Evolutionary conservation across 352 stramenopile genomes (phyloP).

Genomic region (Pythium aphanidermatum): DNA sequence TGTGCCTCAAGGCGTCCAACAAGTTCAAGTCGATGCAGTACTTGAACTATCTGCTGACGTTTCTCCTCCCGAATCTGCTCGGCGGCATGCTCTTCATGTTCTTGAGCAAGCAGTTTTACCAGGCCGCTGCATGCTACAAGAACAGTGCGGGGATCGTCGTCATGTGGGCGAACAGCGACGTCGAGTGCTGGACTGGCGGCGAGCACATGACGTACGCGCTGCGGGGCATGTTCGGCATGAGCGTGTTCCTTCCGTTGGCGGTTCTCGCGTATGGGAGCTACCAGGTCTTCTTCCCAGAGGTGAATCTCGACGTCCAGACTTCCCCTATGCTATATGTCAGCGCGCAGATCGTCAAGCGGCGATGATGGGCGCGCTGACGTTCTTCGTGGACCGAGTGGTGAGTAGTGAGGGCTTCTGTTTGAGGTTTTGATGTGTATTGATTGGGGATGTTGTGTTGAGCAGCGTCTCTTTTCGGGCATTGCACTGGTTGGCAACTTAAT

Average conservation of each 20-base stretch:
- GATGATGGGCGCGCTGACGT: slow-evolving; percentile 31
- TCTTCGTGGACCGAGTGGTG: slow-evolving; percentile 31
- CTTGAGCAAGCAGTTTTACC: slow-evolving; percentile 31
- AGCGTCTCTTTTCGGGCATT: slow-evolving; percentile 25
- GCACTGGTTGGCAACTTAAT: slow-evolving; percentile 25
- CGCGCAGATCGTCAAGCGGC: slow-evolving; percentile 31
- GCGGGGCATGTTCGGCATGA: slow-evolving; percentile 32
- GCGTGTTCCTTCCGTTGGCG: slow-evolving; percentile 27
- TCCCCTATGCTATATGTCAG: slow-evolving; percentile 30
- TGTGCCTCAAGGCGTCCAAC: slow-evolving; percentile 37
- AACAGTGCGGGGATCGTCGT: slow-evolving; percentile 11
- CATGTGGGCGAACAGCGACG: slow-evolving; percentile 23
- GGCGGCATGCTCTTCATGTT: slow-evolving; percentile 33
- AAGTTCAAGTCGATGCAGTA: slow-evolving; percentile 33
- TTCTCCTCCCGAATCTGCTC: slow-evolving; percentile 26
- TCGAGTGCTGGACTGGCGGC: slow-evolving; percentile 22
- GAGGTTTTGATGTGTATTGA: not conserved
- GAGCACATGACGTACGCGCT: slow-evolving; percentile 21
- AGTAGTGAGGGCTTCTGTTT: not conserved
- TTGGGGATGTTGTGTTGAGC: no score
- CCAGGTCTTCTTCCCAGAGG: slow-evolving; percentile 31
- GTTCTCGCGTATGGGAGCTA: slow-evolving; percentile 34
- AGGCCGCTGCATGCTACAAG: slow-evolving; percentile 17
- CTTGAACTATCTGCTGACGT: slow-evolving; percentile 33
- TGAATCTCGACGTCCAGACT: slow-evolving; percentile 34